These are phyloP conservation scores for Psidium friedrichsthalianum DNA, from an alignment of 345 rosid genomes.

Conservation along the genomic window DNA sequence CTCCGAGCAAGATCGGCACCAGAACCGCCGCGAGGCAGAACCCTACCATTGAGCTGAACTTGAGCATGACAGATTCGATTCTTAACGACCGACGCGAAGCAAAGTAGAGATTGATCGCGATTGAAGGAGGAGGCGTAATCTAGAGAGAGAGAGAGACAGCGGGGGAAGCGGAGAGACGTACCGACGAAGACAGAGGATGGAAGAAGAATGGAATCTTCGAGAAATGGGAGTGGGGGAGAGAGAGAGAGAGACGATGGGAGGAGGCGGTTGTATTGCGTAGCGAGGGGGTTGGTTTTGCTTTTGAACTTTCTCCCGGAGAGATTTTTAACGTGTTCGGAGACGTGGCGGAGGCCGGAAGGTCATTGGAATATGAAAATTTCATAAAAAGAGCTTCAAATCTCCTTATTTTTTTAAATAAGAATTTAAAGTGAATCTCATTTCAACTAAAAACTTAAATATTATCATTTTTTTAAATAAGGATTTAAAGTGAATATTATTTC, in stretches of 20 bases:
- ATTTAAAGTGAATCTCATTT: too few relatives aligned
- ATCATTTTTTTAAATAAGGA: too few relatives aligned
- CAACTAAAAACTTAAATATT: too few relatives aligned
- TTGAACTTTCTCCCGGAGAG: not conserved
- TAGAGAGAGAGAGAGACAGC: not conserved
- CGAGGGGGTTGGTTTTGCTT: not conserved
- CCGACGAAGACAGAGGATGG: not conserved
- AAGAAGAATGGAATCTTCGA: not conserved
- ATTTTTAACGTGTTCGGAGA: not conserved
- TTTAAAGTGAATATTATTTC: too few relatives aligned
- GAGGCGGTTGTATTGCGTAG: not conserved
- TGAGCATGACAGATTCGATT: not conserved
- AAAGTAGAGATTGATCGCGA: not conserved
- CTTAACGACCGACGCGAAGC: not conserved
- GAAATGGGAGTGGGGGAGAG: not conserved
- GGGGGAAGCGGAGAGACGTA: not conserved
- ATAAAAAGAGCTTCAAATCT: too few relatives aligned
- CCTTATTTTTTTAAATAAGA: too few relatives aligned
- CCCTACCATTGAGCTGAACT: constrained; percentile 10
- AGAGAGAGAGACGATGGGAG: not conserved
- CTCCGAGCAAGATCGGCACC: not conserved
- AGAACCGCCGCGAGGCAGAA: not conserved
- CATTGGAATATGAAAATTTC: not conserved
- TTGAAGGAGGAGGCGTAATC: not conserved
- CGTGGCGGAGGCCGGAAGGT: not conserved